A percentile compares a stretch with the other conserved stretches of the same genome.
Conservation (phyloP, 176 grass and related monocot species). For the Secale cereale region DNA sequence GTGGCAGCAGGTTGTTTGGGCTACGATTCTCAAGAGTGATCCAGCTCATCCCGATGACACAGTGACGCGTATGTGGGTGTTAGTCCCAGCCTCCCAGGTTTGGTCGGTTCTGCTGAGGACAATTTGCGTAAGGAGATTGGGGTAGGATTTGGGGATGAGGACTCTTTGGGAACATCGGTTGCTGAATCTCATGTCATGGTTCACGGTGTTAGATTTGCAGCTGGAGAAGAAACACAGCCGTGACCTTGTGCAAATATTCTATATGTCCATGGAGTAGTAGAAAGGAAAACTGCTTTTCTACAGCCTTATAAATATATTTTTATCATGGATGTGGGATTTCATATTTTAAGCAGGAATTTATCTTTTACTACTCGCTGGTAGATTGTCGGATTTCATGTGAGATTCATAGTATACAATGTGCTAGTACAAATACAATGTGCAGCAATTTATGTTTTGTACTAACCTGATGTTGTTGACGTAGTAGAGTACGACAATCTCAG, state of each 20-base stretch:
- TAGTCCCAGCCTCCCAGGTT: not conserved
- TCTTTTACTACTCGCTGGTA: not conserved
- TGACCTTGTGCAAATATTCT: not conserved
- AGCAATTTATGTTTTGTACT: too few species aligned
- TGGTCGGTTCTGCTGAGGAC: not conserved
- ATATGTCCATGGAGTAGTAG: not conserved
- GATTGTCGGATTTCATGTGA: not conserved
- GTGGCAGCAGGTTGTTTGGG: not conserved
- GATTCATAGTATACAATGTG: too few species aligned
- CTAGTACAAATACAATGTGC: too few species aligned
- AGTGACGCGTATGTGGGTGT: not conserved
- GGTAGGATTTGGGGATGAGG: conserved; percentile 30
- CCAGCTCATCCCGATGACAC: not conserved
- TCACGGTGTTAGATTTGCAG: not conserved
- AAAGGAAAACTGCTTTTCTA: not conserved
- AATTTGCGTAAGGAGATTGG: conserved; percentile 23
- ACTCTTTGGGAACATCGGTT: not conserved
- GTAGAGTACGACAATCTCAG: conserved; percentile 75
- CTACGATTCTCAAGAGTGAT: conserved; percentile 4
- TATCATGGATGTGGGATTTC: not conserved
- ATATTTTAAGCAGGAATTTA: conserved; percentile 14
- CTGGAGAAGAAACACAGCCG: not conserved
- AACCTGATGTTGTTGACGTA: conserved; percentile 27
- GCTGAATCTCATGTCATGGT: conserved; percentile 3
- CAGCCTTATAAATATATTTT: not conserved